Percentiles rank a stretch among this genome's conserved stretches.
Evolutionary conservation across 192 early-diverging fungal genomes (phyloP).

Genomic region (Phycomyces nitens): DNA sequence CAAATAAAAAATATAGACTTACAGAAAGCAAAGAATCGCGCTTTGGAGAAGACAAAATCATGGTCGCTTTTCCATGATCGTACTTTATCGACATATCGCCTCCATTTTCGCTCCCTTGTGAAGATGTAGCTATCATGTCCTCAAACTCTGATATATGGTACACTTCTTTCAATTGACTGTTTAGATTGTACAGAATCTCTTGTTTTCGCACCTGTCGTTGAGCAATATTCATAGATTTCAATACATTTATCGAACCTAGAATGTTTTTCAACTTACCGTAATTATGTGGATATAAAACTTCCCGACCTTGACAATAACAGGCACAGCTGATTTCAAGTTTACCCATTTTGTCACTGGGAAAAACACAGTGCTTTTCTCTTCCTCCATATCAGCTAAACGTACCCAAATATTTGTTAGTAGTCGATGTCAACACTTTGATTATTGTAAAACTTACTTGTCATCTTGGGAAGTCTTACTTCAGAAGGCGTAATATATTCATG

Average conservation of each 20-base stretch:
- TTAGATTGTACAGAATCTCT: slow-evolving; percentile 68
- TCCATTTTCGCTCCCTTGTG: slow-evolving; percentile 19
- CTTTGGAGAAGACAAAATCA: slow-evolving; percentile 70
- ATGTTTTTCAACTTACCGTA: slow-evolving; percentile 31
- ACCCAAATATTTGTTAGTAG: background rate
- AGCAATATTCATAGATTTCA: background rate
- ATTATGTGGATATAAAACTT: slow-evolving; percentile 78
- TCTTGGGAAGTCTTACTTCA: slow-evolving; percentile 72
- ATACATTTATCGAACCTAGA: background rate
- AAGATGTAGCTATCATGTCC: slow-evolving; percentile 17
- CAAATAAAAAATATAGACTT: slow-evolving; percentile 2
- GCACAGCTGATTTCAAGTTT: slow-evolving; percentile 54
- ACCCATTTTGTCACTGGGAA: slow-evolving; percentile 61
- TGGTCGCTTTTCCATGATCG: slow-evolving; percentile 56
- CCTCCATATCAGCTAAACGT: slow-evolving; percentile 58
- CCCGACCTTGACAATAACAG: slow-evolving; percentile 77
- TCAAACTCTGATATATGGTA: slow-evolving; percentile 64
- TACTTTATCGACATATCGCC: slow-evolving; percentile 59
- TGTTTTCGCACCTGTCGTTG: slow-evolving; percentile 41
- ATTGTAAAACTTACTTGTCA: slow-evolving; percentile 45
- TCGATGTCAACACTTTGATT: too few species aligned
- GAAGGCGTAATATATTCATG: slow-evolving; percentile 64
- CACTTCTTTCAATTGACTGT: slow-evolving; percentile 76
- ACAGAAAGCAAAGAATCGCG: slow-evolving; percentile 52
- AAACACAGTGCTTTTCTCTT: slow-evolving; percentile 57